Percentiles rank a stretch among this genome's conserved stretches.
These are phyloP conservation scores for Apostasia ramifera DNA, from an alignment of 106 monocot species.

Conservation along the genomic window DNA sequence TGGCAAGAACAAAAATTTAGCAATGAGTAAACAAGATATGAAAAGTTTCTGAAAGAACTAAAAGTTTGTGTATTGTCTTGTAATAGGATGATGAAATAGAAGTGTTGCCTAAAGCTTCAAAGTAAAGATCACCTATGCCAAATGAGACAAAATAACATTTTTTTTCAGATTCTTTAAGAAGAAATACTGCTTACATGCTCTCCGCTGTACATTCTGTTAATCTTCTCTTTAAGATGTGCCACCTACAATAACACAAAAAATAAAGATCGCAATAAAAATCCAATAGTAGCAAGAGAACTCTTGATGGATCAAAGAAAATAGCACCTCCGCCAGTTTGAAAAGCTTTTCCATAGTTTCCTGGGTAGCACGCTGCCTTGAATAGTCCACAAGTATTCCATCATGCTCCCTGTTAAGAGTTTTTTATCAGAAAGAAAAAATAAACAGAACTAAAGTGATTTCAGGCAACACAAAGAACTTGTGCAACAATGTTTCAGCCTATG, in stretches of 20 bases:
- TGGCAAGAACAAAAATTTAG: no score
- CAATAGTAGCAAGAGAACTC: not conserved
- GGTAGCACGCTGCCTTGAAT: slow-evolving; percentile 12
- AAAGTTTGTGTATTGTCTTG: no score
- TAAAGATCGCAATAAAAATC: not conserved
- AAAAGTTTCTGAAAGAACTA: no score
- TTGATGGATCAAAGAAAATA: not conserved
- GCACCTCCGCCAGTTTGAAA: slow-evolving; percentile 24
- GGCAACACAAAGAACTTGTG: not conserved
- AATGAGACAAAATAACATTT: no score
- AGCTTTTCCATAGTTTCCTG: slow-evolving; percentile 18
- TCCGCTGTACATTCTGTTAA: slow-evolving; percentile 22
- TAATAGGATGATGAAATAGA: no score
- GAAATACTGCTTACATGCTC: slow-evolving; percentile 11
- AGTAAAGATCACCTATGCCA: no score
- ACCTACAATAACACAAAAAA: slow-evolving; percentile 13
- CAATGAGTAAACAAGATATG: no score
- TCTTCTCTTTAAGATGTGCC: slow-evolving; percentile 18
- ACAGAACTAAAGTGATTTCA: not conserved
- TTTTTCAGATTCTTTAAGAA: no score
- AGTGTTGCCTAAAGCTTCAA: no score
- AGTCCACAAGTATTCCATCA: slow-evolving; percentile 22
- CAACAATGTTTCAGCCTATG: no score
- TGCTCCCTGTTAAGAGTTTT: slow-evolving; percentile 11
- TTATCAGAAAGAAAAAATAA: slow-evolving; percentile 4